Conservation (phyloP, 805 yeast genomes). For the Cyberlindnera nakhonratchasimensis region DNA sequence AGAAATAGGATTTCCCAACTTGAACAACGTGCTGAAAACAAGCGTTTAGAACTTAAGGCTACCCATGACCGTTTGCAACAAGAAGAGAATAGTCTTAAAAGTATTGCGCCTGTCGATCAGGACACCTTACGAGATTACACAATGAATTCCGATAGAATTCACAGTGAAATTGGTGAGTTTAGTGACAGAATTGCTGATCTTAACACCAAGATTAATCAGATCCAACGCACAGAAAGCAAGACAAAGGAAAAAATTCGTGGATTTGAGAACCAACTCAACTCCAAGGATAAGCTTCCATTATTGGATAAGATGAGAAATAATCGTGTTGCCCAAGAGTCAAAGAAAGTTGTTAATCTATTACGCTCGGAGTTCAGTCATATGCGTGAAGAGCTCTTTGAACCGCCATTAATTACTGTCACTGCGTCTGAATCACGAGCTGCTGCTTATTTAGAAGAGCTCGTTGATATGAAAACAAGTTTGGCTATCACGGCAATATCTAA, state of each 20-base stretch:
- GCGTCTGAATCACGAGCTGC: conserved; percentile 49
- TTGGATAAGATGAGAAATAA: conserved; percentile 31
- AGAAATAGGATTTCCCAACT: neutral
- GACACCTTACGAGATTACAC: conserved; percentile 6
- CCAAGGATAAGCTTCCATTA: conserved; percentile 50
- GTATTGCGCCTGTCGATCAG: conserved; percentile 9
- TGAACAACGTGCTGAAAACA: conserved; percentile 19
- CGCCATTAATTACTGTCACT: conserved; percentile 66
- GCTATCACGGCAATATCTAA: conserved; percentile 62
- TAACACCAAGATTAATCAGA: conserved; percentile 38
- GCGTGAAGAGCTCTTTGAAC: conserved; percentile 53
- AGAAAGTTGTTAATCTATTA: conserved; percentile 39
- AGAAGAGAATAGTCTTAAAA: conserved; percentile 23
- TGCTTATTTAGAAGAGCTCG: conserved; percentile 52
- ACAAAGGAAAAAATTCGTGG: conserved; percentile 29
- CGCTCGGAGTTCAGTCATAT: conserved; percentile 37
- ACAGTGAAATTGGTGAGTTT: conserved; percentile 27
- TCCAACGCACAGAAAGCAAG: conserved; percentile 32
- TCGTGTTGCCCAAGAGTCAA: conserved; percentile 24
- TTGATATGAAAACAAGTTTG: conserved; percentile 49
- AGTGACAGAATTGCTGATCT: conserved; percentile 41
- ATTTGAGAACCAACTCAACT: conserved; percentile 25
- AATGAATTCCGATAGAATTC: conserved; percentile 25
- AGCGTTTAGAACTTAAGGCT: conserved; percentile 35
- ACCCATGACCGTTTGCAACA: conserved; percentile 27